Evolutionary conservation across 2,329 filamentous ascomycete species (phyloP).

Genomic region (Sclerotiophoma versabilis): DNA sequence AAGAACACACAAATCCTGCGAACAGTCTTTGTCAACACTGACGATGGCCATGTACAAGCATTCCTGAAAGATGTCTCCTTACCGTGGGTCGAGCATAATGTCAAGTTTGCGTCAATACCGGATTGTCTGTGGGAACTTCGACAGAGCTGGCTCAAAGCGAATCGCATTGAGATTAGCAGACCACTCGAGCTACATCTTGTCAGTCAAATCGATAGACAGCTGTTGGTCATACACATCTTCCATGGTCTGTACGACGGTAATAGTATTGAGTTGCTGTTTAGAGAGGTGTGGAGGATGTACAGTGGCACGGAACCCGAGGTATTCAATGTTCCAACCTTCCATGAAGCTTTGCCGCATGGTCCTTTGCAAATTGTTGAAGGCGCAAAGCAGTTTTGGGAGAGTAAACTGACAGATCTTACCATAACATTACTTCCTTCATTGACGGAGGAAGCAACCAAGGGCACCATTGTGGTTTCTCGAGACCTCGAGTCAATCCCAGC

Average conservation of each 20-base stretch:
- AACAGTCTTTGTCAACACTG: conserved; percentile 74
- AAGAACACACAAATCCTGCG: conserved; percentile 69
- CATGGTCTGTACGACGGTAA: conserved; percentile 88
- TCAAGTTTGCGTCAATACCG: conserved; percentile 34
- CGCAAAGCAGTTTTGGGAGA: conserved; percentile 72
- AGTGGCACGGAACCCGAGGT: conserved; percentile 24
- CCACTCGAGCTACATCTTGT: conserved; percentile 63
- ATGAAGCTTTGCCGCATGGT: conserved; percentile 72
- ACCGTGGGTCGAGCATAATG: conserved; percentile 19
- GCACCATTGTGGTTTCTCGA: conserved; percentile 35
- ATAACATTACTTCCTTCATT: conserved; percentile 40
- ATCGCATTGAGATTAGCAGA: conserved; percentile 54
- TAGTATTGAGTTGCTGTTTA: conserved; percentile 73
- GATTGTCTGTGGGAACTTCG: neutral
- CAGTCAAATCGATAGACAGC: conserved; percentile 31
- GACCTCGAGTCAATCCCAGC: conserved; percentile 57
- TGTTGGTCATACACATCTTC: conserved; percentile 74
- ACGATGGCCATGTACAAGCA: conserved; percentile 79
- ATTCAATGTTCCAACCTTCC: conserved; percentile 62
- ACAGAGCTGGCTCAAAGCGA: conserved; percentile 35
- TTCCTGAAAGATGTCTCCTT: conserved; percentile 58
- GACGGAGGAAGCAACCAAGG: conserved; percentile 21
- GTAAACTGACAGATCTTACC: conserved; percentile 57
- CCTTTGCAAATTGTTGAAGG: conserved; percentile 63
- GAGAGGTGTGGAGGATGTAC: conserved; percentile 64